Percentiles rank a stretch among this genome's conserved stretches.
Conservation (phyloP, 1,139 yeast species). For the Diutina pseudorugosa region DNA sequence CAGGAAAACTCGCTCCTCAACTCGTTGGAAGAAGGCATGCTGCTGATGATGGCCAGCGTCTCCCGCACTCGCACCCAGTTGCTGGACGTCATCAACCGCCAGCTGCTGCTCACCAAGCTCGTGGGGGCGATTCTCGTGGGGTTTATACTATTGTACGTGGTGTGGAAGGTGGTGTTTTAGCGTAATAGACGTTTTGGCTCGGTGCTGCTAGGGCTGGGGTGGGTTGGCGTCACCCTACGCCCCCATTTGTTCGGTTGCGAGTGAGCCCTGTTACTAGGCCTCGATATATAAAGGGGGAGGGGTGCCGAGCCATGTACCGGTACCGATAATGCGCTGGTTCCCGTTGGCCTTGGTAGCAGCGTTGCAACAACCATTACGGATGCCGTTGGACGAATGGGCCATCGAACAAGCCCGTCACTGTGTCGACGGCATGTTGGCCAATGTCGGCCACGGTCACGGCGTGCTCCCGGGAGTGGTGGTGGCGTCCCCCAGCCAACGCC, state of each 20-base stretch:
- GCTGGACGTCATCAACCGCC: slow-evolving; percentile 28
- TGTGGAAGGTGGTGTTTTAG: slow-evolving; percentile 7
- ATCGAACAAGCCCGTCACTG: slow-evolving; percentile 35
- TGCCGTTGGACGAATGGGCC: slow-evolving; percentile 34
- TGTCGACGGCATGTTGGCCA: slow-evolving; percentile 42
- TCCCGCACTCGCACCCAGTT: slow-evolving; percentile 11
- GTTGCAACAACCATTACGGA: neutral
- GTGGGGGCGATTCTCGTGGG: slow-evolving; percentile 12
- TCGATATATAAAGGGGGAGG: neutral
- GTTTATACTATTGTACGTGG: slow-evolving; percentile 9
- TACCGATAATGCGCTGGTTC: neutral
- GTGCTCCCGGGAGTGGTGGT: slow-evolving; percentile 61
- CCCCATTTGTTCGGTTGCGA: neutral
- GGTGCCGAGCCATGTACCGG: neutral
- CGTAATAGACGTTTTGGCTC: neutral
- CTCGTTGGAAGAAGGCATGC: slow-evolving; percentile 1
- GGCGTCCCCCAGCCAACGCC: slow-evolving; percentile 63
- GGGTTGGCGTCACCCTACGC: neutral
- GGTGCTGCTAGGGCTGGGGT: no score
- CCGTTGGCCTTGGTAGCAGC: neutral
- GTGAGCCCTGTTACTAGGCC: neutral
- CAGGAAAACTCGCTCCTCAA: slow-evolving; percentile 14
- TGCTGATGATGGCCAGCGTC: neutral
- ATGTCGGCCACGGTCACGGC: slow-evolving; percentile 43
- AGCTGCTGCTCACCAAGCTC: slow-evolving; percentile 28